Percentiles rank a stretch among this genome's conserved stretches.
Evolutionary conservation across 2,329 filamentous ascomycete genomes (phyloP).

Genomic region (Arthroderma sp.): DNA sequence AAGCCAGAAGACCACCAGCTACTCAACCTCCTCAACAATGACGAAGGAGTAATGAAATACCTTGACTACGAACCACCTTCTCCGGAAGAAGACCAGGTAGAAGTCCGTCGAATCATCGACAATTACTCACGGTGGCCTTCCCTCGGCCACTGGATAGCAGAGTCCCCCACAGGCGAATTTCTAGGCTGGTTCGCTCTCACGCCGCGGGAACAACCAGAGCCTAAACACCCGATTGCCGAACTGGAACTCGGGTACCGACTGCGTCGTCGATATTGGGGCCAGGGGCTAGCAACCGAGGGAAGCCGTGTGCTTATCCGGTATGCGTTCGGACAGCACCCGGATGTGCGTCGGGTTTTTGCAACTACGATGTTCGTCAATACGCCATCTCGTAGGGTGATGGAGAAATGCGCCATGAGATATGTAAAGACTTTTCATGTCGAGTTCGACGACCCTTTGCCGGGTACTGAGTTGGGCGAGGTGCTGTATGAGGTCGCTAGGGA

Average conservation of each 20-base stretch:
- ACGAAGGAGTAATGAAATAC: constrained; percentile 5
- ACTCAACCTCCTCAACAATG: constrained; percentile 2
- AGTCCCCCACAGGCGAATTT: constrained; percentile 1
- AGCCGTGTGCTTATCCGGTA: not conserved
- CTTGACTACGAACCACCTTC: not conserved
- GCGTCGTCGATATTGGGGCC: constrained; percentile 5
- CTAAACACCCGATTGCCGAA: not conserved
- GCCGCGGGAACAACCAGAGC: not conserved
- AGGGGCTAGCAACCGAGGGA: constrained; percentile 4
- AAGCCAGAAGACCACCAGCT: not conserved
- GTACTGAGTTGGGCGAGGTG: constrained; percentile 5
- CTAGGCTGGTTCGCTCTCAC: constrained; percentile 4
- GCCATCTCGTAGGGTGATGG: constrained; percentile 3
- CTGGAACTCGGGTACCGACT: constrained; percentile 3
- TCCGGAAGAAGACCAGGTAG: not conserved
- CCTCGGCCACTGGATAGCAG: constrained; percentile 3
- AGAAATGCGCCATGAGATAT: constrained; percentile 4
- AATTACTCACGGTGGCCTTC: not conserved
- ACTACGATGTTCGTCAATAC: constrained; percentile 5
- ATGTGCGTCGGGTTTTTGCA: not conserved
- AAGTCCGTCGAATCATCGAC: constrained; percentile 1
- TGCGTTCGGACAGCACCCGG: not conserved
- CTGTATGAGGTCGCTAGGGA: constrained; percentile 4
- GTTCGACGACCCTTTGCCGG: constrained; percentile 4
- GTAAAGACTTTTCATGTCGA: constrained; percentile 2